Evolutionary conservation across 352 stramenopile species (phyloP), one percentile per base, ranked within the genome.

Genomic region (Pythium dissimile): DNA sequence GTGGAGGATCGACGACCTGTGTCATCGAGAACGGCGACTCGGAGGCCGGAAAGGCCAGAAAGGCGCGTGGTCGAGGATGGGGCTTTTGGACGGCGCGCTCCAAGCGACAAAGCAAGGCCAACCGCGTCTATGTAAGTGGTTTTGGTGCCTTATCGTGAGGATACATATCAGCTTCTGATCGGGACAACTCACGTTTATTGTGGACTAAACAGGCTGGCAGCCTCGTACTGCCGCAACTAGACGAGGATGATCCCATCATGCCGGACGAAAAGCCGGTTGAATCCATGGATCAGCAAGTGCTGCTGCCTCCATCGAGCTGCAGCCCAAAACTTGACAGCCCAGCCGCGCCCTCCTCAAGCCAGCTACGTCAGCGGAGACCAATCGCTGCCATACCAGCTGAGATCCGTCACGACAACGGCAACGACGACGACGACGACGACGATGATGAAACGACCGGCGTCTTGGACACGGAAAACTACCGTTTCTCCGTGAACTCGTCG

Each of bases 401-500:
- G 5, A 21, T 43, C 4, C n/a, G n/a, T n/a, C n/a, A n/a, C n/a
- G n/a, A n/a, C n/a, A n/a, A n/a, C n/a, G n/a, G n/a, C n/a, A n/a
- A n/a, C n/a, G 37, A n/a, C 2, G 26, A 47, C 44, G 39, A 54
- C 2, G 47, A 54, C 10, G 46, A 59, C 12, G 41, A 54, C 5
- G 49, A 46, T 20, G 44, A 58, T 10, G 59, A 66, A 15, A 46
- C 30, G 2, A 20, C 34, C 35, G 62, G 55, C n/a, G 51, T 38
- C 2, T 32, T 69, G 1, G 58, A 74, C 35, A 47, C 64, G 7
- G 77, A 86, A 28, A 83, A 84, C 61, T 84, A 84, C 50, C 71
- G 32, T 1, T 88, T 81, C 59, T 75, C 77, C 1, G 71, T 86
- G 7, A 88, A 86, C 32, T 28, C 64, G 11, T 64, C 71, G 41